Evolutionary conservation across 768 basidiomycete species (phyloP).

Genomic region (Calvatia gigantea): DNA sequence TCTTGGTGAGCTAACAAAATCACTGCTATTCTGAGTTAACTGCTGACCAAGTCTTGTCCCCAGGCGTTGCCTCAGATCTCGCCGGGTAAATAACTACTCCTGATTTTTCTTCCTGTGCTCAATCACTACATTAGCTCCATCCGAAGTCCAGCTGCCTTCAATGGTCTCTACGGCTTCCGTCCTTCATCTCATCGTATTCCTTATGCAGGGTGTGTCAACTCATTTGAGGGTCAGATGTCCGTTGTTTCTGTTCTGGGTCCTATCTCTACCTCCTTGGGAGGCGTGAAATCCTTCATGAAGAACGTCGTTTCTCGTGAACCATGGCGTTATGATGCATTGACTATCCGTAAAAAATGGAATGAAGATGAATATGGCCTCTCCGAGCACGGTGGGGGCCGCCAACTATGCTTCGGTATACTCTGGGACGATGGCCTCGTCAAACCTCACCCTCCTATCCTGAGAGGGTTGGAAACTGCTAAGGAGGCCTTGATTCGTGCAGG

Average conservation of each 20-base stretch:
- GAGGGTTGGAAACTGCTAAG: slow-evolving; percentile 57
- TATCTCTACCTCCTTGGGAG: slow-evolving; percentile 51
- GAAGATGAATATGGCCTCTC: slow-evolving; percentile 54
- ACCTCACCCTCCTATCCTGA: slow-evolving; percentile 62
- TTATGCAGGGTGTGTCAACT: slow-evolving; percentile 62
- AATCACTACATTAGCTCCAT: slow-evolving; percentile 45
- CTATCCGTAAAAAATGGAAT: slow-evolving; percentile 56
- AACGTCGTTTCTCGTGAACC: slow-evolving; percentile 56
- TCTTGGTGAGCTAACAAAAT: slow-evolving; percentile 26
- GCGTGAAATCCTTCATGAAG: slow-evolving; percentile 65
- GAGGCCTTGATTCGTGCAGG: slow-evolving; percentile 56
- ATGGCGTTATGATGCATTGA: slow-evolving; percentile 65
- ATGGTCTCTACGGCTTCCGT: slow-evolving; percentile 68
- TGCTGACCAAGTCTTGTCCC: slow-evolving; percentile 20
- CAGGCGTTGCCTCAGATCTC: slow-evolving; percentile 79
- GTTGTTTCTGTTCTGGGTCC: slow-evolving; percentile 75
- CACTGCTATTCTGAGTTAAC: background rate
- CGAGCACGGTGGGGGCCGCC: slow-evolving; percentile 53
- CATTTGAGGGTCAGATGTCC: slow-evolving; percentile 69
- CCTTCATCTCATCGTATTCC: slow-evolving; percentile 71
- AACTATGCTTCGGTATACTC: slow-evolving; percentile 56
- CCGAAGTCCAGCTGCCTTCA: slow-evolving; percentile 65
- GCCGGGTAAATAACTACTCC: slow-evolving; percentile 50
- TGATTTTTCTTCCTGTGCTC: background rate
- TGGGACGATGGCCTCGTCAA: slow-evolving; percentile 60